These are phyloP conservation scores for Pseudonitzschia multistriata DNA, from an alignment of 108 stramenopile genomes.

Conservation along the genomic window DNA sequence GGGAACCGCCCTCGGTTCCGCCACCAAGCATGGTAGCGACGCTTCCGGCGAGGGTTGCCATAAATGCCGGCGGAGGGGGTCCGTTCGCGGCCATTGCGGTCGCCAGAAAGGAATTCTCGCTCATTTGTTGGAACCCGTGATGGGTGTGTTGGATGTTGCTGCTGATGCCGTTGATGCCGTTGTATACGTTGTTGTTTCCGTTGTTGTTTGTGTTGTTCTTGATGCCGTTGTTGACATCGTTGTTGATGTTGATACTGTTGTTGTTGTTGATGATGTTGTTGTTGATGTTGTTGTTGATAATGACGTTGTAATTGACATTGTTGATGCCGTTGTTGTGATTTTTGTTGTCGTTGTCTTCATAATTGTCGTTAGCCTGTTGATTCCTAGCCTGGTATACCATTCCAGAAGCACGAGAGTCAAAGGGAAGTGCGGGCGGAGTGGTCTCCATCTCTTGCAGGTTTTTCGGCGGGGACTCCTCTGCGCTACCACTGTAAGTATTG, in stretches of 20 bases:
- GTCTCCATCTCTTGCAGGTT: neutral
- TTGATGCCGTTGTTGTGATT: too few species aligned
- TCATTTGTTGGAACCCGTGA: neutral
- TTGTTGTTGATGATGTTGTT: too few species aligned
- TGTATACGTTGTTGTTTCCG: too few species aligned
- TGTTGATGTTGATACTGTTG: too few species aligned
- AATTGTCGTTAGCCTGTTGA: neutral
- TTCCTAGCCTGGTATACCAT: neutral
- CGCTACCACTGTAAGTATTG: neutral
- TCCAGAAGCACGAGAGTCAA: neutral
- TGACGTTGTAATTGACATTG: too few species aligned
- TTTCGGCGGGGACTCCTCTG: neutral
- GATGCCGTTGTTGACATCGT: too few species aligned
- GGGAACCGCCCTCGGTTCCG: too few species aligned
- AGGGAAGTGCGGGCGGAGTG: neutral
- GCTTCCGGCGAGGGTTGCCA: neutral
- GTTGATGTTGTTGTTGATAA: too few species aligned
- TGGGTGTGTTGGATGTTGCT: too few species aligned
- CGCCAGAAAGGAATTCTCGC: neutral
- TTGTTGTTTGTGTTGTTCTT: too few species aligned
- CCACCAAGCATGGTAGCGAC: neutral
- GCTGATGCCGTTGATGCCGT: too few species aligned
- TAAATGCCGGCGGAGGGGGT: neutral
- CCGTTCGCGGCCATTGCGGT: neutral
- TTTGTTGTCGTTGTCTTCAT: too few species aligned